Conservation (phyloP, 371 early-diverging fungal species). For the Lichtheimia corymbifera region DNA sequence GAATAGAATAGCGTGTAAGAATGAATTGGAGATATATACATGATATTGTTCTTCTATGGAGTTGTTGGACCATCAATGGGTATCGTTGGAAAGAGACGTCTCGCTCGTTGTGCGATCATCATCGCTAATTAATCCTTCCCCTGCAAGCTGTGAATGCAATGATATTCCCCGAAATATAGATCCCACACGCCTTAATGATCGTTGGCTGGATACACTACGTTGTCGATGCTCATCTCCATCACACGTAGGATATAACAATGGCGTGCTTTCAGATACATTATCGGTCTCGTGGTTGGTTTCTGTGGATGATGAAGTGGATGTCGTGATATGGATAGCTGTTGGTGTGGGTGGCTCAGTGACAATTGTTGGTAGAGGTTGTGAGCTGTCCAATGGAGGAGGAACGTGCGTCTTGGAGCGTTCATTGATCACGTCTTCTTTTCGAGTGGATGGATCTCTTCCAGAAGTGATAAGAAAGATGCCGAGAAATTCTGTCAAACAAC, state of each 20-base stretch:
- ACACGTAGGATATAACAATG: background rate
- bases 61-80: background rate
- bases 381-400: no score
- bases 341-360: background rate
- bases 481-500: slow-evolving; percentile 67
- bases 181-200: background rate
- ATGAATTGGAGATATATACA: background rate
- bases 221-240: slow-evolving; percentile 9
- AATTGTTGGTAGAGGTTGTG: no score
- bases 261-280: slow-evolving; percentile 3
- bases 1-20: background rate
- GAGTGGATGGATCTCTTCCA: slow-evolving; percentile 16
- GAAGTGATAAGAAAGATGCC: slow-evolving; percentile 77
- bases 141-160: slow-evolving; percentile 19
- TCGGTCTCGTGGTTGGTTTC: background rate
- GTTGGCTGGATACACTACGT: slow-evolving; percentile 10
- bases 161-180: slow-evolving; percentile 16
- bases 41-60: background rate
- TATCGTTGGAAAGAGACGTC: background rate
- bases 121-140: slow-evolving; percentile 9
- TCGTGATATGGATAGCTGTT: background rate
- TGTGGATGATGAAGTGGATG: slow-evolving; percentile 3
- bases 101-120: slow-evolving; percentile 5
- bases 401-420: no score
- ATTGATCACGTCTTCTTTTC: background rate